phyloP scores from a whole-genome alignment of 768 basidiomycete genomes.

The Pleurotus salmoneostramineus region DNA sequence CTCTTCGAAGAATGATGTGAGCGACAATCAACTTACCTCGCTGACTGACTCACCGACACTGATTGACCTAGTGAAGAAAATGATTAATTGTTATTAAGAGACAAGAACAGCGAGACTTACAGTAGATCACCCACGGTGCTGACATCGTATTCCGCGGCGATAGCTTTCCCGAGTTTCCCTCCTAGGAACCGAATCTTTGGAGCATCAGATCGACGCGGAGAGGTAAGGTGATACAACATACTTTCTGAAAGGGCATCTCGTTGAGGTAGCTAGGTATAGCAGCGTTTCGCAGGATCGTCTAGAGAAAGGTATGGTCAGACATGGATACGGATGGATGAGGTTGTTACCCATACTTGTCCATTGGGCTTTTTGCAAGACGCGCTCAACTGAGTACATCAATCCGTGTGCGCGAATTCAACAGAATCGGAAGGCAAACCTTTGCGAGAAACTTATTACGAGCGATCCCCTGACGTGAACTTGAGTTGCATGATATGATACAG shows the following conservation, averaged over 20 bases:
- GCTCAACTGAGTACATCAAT: constrained; percentile 50
- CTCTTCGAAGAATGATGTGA: constrained; percentile 34
- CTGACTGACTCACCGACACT: constrained; percentile 41
- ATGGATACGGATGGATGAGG: not conserved
- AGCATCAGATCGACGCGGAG: not conserved
- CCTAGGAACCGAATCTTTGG: constrained; percentile 88
- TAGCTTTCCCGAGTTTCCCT: constrained; percentile 86
- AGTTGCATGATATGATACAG: not conserved
- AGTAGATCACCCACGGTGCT: constrained; percentile 88
- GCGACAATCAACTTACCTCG: not conserved
- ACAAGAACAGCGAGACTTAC: constrained; percentile 41
- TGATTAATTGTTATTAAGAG: constrained; percentile 2
- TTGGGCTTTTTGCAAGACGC: constrained; percentile 93
- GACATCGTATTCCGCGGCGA: constrained; percentile 86
- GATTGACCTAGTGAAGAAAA: constrained; percentile 39
- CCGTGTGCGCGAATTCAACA: not conserved
- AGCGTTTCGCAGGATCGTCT: constrained; percentile 82
- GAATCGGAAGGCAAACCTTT: constrained; percentile 50
- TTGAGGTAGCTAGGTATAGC: constrained; percentile 83
- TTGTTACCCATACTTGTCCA: constrained; percentile 53
- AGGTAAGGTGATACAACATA: constrained; percentile 17
- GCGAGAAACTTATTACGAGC: constrained; percentile 93
- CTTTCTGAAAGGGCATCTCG: constrained; percentile 89
- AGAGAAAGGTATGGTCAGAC: constrained; percentile 6
- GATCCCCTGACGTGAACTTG: constrained; percentile 56